Evolutionary conservation across 2,329 filamentous ascomycete species (phyloP).

Genomic region (Phaeoacremonium minimum): DNA sequence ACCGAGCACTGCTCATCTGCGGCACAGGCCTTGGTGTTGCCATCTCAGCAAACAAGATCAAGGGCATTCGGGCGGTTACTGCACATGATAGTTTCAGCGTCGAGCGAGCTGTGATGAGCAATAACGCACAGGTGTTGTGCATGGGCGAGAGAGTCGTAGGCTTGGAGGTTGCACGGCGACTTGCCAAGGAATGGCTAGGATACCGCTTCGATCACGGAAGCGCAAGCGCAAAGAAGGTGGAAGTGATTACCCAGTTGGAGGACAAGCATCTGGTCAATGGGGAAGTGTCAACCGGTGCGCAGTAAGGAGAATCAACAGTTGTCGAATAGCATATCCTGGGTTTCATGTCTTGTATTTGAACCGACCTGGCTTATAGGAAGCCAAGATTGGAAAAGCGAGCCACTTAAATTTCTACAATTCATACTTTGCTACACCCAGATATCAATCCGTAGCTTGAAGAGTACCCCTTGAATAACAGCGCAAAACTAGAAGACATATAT

Average conservation of each 20-base stretch:
- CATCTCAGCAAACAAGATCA: slow-evolving; percentile 83
- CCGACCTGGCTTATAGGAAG: no score
- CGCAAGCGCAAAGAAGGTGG: slow-evolving; percentile 52
- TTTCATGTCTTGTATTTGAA: no score
- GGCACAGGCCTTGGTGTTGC: slow-evolving; percentile 84
- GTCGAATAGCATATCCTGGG: no score
- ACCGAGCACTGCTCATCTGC: slow-evolving; percentile 79
- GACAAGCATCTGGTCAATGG: slow-evolving; percentile 54
- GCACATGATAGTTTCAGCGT: slow-evolving; percentile 85
- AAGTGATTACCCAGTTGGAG: slow-evolving; percentile 23
- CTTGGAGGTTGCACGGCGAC: slow-evolving; percentile 70
- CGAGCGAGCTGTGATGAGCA: slow-evolving; percentile 75
- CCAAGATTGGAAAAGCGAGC: no score
- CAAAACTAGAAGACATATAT: no score
- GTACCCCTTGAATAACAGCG: no score
- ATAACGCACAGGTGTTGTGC: slow-evolving; percentile 83
- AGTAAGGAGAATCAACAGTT: no score
- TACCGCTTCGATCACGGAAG: slow-evolving; percentile 68
- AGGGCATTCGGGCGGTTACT: slow-evolving; percentile 77
- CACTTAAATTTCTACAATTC: no score
- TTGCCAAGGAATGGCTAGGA: slow-evolving; percentile 77
- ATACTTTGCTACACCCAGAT: no score
- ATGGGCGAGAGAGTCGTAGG: slow-evolving; percentile 83
- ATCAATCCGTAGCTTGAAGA: no score
- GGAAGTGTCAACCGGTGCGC: slow-evolving; percentile 54